Evolutionary conservation across 140 eudicot species (phyloP).

Genomic region (Cichorium intybus): DNA sequence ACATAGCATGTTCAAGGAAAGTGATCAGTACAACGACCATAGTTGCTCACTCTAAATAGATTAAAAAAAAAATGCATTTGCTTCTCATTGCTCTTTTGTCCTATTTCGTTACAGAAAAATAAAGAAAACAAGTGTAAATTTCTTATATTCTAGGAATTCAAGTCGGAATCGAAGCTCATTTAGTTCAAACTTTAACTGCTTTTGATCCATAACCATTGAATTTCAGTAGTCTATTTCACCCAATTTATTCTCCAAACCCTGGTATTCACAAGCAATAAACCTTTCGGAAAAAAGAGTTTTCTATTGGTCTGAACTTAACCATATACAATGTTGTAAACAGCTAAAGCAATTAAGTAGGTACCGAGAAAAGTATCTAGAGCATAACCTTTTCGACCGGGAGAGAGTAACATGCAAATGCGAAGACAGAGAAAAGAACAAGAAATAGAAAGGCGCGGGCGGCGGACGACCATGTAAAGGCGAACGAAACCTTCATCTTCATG

Average conservation of each 20-base stretch:
- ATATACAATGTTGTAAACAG: background rate
- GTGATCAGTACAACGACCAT: conserved; percentile 1
- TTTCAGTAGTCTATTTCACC: conserved; percentile 3
- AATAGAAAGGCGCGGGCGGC: conserved; percentile 34
- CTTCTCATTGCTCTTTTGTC: background rate
- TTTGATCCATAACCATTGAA: background rate
- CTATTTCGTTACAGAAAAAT: background rate
- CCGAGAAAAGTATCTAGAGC: background rate
- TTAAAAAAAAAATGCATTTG: background rate
- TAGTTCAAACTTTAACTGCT: background rate
- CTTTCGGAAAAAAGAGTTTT: background rate
- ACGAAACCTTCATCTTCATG: conserved; percentile 37
- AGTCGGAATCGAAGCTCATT: background rate
- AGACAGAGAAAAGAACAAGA: conserved; percentile 45
- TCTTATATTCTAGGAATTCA: conserved; percentile 3
- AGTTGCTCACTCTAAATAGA: too few species aligned
- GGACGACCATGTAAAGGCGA: conserved; percentile 53
- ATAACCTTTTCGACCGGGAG: conserved; percentile 82
- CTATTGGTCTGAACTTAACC: background rate
- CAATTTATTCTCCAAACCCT: background rate
- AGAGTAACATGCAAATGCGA: conserved; percentile 60
- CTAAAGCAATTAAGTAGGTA: background rate
- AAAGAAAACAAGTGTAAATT: background rate
- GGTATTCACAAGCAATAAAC: background rate
- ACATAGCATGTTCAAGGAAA: background rate